phyloP scores from a whole-genome alignment of 768 basidiomycete species.

The Saitozyma podzolica region DNA sequence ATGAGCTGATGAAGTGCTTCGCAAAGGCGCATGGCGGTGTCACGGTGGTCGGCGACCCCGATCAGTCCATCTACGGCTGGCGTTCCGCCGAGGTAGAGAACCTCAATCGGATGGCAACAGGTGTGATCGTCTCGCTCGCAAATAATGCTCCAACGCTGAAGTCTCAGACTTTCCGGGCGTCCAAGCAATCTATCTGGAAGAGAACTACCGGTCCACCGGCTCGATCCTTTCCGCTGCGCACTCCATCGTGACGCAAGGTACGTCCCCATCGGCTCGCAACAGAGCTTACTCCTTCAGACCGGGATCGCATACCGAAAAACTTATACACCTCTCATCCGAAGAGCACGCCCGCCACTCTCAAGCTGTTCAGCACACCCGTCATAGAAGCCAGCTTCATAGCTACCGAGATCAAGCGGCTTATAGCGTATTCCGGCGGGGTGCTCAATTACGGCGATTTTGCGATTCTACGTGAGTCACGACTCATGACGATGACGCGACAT shows the following conservation, averaged over 20 bases:
- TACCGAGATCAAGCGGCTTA: conserved; percentile 70
- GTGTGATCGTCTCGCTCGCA: conserved; percentile 51
- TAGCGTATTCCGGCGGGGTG: conserved; percentile 71
- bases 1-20: conserved; percentile 72
- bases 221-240: conserved; percentile 71
- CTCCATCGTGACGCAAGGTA: conserved; percentile 81
- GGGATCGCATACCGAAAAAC: conserved; percentile 70
- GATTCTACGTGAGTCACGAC: conserved; percentile 65
- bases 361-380: conserved; percentile 54
- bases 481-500: too few relatives aligned
- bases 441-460: conserved; percentile 75
- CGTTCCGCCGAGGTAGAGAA: conserved; percentile 75
- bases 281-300: conserved; percentile 58
- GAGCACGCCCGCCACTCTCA: conserved; percentile 65
- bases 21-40: conserved; percentile 61
- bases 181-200: conserved; percentile 71
- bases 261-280: conserved; percentile 3
- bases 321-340: conserved; percentile 67
- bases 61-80: conserved; percentile 92
- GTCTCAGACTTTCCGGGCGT: conserved; percentile 65
- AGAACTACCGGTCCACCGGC: conserved; percentile 83
- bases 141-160: conserved; percentile 1
- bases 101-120: conserved; percentile 68
- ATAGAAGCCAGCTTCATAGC: conserved; percentile 74
- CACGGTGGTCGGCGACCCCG: conserved; percentile 85